A percentile compares a stretch with the other conserved stretches of the same genome.
These are phyloP conservation scores for Plasmopara muralis DNA, from an alignment of 352 stramenopile genomes.

Conservation along the genomic window DNA sequence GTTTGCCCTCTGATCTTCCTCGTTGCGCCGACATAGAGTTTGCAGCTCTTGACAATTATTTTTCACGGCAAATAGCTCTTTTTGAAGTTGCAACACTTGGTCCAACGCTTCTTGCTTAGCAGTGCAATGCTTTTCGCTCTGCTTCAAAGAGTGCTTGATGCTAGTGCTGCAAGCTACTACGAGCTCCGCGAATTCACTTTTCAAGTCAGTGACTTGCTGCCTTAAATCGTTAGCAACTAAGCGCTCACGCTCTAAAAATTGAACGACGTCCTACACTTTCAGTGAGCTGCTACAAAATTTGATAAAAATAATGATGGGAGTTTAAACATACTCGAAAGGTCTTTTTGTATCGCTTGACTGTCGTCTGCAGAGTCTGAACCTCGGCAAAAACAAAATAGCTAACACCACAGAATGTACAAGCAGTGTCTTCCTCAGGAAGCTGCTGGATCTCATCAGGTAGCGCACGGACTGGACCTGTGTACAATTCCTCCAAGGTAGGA, in stretches of 20 bases:
- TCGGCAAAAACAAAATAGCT: constrained; percentile 85
- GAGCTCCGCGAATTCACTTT: constrained; percentile 31
- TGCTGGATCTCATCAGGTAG: constrained; percentile 64
- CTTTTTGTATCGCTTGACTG: constrained; percentile 63
- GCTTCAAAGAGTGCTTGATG: constrained; percentile 17
- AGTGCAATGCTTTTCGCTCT: constrained; percentile 15
- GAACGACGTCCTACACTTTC: constrained; percentile 39
- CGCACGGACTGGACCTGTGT: constrained; percentile 45
- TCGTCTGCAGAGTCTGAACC: constrained; percentile 66
- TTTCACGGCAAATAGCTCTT: constrained; percentile 16
- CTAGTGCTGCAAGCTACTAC: constrained; percentile 8
- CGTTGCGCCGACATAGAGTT: constrained; percentile 12
- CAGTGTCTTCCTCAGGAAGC: constrained; percentile 60
- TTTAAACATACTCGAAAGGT: constrained; percentile 43
- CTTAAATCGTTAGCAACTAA: constrained; percentile 33
- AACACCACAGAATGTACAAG: constrained; percentile 78
- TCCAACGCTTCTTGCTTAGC: constrained; percentile 7
- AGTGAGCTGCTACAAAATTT: neutral
- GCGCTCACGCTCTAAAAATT: constrained; percentile 62
- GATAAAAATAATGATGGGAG: neutral
- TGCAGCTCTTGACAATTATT: constrained; percentile 20
- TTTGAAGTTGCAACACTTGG: constrained; percentile 17
- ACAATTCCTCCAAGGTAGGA: constrained; percentile 66
- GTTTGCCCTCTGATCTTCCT: constrained; percentile 35
- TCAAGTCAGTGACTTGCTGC: constrained; percentile 31